A percentile compares a stretch with the other conserved stretches of the same genome.
Conservation (phyloP, 2,329 filamentous ascomycete genomes). For the Pseudocercospora eumusae region DNA sequence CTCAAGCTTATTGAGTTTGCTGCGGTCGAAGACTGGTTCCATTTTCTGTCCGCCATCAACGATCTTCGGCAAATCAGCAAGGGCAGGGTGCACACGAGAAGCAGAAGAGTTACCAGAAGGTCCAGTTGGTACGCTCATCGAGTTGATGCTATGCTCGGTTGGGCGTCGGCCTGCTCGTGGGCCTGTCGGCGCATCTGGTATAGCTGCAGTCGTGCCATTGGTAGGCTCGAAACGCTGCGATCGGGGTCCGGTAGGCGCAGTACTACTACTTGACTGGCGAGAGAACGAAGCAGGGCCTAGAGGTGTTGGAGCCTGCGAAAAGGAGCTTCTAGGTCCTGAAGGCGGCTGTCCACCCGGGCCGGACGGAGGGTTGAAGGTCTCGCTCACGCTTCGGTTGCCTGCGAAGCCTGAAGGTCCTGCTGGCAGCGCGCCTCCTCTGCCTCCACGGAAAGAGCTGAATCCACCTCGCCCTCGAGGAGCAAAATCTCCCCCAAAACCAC, state of each 20-base stretch:
- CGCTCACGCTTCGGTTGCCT: slow-evolving; percentile 14
- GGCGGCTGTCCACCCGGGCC: slow-evolving; percentile 34
- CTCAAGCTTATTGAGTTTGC: slow-evolving; percentile 49
- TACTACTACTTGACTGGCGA: slow-evolving; percentile 47
- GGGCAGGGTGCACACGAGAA: slow-evolving; percentile 35
- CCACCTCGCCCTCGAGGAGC: slow-evolving; percentile 32
- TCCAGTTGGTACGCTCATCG: slow-evolving; percentile 14
- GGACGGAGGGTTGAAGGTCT: slow-evolving; percentile 20
- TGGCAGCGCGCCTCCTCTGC: slow-evolving; percentile 31
- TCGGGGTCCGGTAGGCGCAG: slow-evolving; percentile 51
- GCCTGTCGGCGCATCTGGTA: slow-evolving; percentile 33
- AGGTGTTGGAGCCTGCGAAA: slow-evolving; percentile 27
- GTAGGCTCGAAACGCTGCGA: slow-evolving; percentile 46
- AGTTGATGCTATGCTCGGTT: slow-evolving; percentile 22
- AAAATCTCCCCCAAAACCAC: slow-evolving; percentile 41
- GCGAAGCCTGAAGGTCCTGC: slow-evolving; percentile 18
- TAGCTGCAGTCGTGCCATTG: slow-evolving; percentile 25
- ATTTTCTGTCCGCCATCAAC: slow-evolving; percentile 48
- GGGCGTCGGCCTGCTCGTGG: slow-evolving; percentile 32
- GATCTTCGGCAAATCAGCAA: slow-evolving; percentile 48
- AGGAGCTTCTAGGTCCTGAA: slow-evolving; percentile 38
- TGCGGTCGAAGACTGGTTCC: slow-evolving; percentile 47
- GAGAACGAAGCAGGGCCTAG: slow-evolving; percentile 31
- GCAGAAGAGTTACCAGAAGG: slow-evolving; percentile 2
- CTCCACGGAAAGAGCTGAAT: slow-evolving; percentile 39